Evolutionary conservation across 768 basidiomycete genomes (phyloP), one percentile per base, ranked within the genome.

Genomic region (Vishniacozyma victoriae): DNA sequence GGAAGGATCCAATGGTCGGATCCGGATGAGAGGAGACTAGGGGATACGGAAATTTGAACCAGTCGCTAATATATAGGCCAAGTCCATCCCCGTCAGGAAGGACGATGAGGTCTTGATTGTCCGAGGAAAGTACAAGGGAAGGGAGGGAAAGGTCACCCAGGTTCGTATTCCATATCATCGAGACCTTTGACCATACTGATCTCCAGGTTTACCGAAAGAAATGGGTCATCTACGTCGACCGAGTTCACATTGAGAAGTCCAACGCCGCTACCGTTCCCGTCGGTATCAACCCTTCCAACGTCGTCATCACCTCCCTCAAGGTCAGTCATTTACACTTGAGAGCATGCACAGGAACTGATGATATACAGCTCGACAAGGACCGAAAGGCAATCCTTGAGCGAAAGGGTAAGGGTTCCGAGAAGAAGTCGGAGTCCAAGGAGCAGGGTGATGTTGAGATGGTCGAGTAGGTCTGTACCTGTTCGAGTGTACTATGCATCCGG

Each of bases 171-270:
- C 9, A 16, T 29, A 22, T 22, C 37, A 39, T 18, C 29, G 29
- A 9, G 29, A 9, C 29, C 9, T n/a, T n/a, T 9, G n/a, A 33
- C 9, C n/a, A 33, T 33, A 33, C 29, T 33, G 9, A 33, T n/a
- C 29, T 19, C 13, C 85, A 91, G 76, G 92, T 96, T 58, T 93
- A 92, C 81, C 86, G 92, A 74, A 93, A 93, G 84, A 92, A 93
- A 75, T 97, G 88, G 87, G 88, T 96, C 46, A 86, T 99, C 74
- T 85, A 96, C 76, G 87, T 99, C 71, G 93, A 99, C 76, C 88
- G 93, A 72, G 90, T 99, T 47, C 84, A 86, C 74, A 83, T 90
- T 60, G 93, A 99, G 79, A 96, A 96, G 76, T 88, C 89, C 59
- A 95, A 93, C 72, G 93, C 95, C 58, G 85, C 91, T 52, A 82